phyloP scores from a whole-genome alignment of 1,284 basidiomycete species.

The Stereum hirsutum region DNA sequence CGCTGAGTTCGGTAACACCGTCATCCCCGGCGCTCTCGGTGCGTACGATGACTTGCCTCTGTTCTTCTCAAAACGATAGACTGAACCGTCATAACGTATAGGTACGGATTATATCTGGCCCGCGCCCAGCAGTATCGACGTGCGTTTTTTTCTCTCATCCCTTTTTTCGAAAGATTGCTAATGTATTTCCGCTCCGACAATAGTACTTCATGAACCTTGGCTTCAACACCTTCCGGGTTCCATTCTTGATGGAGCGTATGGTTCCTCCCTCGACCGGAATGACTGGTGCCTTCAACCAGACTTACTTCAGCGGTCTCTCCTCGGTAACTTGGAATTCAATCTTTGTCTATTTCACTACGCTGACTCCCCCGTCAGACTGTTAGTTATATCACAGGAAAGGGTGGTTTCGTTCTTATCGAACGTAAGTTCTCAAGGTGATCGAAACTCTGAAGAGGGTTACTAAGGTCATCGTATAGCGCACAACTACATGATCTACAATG shows the following conservation, averaged over 20 bases:
- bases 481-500: constrained; percentile 54
- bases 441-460: background rate
- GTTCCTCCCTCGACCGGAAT: constrained; percentile 41
- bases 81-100: too few relatives aligned
- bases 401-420: constrained; percentile 45
- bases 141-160: constrained; percentile 16
- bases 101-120: constrained; percentile 42
- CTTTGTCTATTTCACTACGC: background rate
- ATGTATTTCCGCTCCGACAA: constrained; percentile 11
- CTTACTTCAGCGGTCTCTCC: constrained; percentile 43
- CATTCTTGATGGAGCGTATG: constrained; percentile 51
- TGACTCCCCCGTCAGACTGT: constrained; percentile 25
- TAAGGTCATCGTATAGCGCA: constrained; percentile 28
- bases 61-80: too few relatives aligned
- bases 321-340: constrained; percentile 19
- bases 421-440: constrained; percentile 25
- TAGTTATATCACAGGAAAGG: constrained; percentile 52
- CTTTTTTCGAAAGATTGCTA: background rate
- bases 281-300: constrained; percentile 40
- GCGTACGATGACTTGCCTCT: too few relatives aligned
- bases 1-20: constrained; percentile 42
- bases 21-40: constrained; percentile 38
- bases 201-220: constrained; percentile 45
- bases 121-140: constrained; percentile 34
- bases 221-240: constrained; percentile 57